Percentiles rank a stretch among this genome's conserved stretches.
Conservation (phyloP, 176 grass and related monocot genomes). For the Phyllostachys edulis region DNA sequence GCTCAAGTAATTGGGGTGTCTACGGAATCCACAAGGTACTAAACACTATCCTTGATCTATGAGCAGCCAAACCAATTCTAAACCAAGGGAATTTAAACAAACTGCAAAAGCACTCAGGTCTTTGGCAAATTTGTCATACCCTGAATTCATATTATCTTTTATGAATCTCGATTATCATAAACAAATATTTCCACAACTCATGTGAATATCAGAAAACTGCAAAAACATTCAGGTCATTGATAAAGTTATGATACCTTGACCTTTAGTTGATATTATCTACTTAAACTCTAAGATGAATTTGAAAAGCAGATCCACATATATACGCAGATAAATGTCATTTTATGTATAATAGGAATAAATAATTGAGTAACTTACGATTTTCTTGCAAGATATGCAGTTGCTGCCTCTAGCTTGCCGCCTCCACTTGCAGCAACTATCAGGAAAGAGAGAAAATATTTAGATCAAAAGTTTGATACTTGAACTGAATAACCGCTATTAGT, state of each 20-base stretch:
- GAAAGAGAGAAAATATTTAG: slow-evolving; percentile 17
- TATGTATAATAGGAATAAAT: slow-evolving; percentile 9
- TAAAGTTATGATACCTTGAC: neutral
- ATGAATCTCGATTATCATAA: neutral
- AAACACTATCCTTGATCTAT: neutral
- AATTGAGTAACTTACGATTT: slow-evolving; percentile 47
- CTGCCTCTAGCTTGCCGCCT: slow-evolving; percentile 62
- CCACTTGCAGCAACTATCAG: slow-evolving; percentile 66
- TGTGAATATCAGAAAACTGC: slow-evolving; percentile 6
- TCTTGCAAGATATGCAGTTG: slow-evolving; percentile 91
- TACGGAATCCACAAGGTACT: neutral
- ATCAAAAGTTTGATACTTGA: slow-evolving; percentile 4
- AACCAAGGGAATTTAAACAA: neutral
- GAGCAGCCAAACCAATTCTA: neutral
- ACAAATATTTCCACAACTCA: neutral
- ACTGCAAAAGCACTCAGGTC: neutral
- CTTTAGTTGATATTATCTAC: neutral
- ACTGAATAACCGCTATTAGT: neutral
- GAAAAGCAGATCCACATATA: neutral
- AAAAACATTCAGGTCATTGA: slow-evolving; percentile 5
- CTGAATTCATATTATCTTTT: neutral
- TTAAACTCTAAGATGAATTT: slow-evolving; percentile 6
- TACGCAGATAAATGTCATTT: neutral
- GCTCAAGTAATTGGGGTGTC: neutral
- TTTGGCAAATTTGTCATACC: neutral